Conservation (phyloP, 2,329 filamentous ascomycete genomes). For the Monosporascus sp. region DNA sequence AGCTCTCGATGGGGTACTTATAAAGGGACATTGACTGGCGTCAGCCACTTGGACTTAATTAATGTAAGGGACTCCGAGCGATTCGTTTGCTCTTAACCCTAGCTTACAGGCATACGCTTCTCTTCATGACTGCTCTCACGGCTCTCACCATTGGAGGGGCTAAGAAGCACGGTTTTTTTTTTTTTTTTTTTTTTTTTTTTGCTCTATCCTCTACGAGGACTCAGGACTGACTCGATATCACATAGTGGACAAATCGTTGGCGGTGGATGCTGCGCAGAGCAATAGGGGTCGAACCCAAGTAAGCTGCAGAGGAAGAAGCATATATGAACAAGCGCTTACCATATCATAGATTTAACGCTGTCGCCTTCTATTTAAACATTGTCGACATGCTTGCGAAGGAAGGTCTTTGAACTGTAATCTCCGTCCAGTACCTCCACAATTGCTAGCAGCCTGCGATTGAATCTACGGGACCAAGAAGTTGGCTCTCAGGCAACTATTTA, state of each 20-base stretch:
- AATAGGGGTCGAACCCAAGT: conserved; percentile 48
- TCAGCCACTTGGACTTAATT: conserved; percentile 61
- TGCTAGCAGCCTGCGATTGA: background rate
- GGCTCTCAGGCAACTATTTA: background rate
- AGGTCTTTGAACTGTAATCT: background rate
- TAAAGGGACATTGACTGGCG: conserved; percentile 56
- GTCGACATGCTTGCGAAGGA: conserved; percentile 1
- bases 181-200: too few relatives aligned
- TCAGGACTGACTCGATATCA: background rate
- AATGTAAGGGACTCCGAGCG: conserved; percentile 31
- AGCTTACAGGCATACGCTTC: too few relatives aligned
- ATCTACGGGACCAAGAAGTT: background rate
- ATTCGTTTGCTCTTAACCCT: too few relatives aligned
- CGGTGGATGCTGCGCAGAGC: conserved; percentile 49
- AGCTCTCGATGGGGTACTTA: conserved; percentile 60
- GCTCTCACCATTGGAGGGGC: background rate
- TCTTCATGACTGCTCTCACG: too few relatives aligned
- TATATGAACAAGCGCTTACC: conserved; percentile 4
- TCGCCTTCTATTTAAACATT: conserved; percentile 53
- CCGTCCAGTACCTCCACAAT: background rate
- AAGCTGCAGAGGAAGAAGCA: conserved; percentile 27
- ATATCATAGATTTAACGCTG: conserved; percentile 53
- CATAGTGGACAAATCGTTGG: conserved; percentile 55
- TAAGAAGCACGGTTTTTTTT: background rate
- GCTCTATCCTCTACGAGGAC: too few relatives aligned